Evolutionary conservation across 1,284 basidiomycete species (phyloP).

Genomic region (Ustanciosporium gigantosporum): DNA sequence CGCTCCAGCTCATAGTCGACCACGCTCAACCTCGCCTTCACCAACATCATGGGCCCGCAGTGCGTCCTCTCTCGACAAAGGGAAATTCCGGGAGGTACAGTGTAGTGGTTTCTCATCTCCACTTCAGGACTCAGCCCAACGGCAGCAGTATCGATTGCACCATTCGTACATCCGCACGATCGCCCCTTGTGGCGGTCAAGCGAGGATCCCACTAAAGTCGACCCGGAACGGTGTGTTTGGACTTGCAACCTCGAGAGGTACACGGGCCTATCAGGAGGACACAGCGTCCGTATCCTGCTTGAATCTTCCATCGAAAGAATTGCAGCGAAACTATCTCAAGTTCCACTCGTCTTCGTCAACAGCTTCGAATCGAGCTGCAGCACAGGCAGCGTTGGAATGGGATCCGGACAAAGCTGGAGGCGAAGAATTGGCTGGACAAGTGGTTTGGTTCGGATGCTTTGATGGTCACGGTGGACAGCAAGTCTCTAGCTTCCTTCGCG

Average conservation of each 20-base stretch:
- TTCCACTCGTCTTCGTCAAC: conserved; percentile 17
- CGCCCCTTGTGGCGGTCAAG: conserved; percentile 23
- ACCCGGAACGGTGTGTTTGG: conserved; percentile 41
- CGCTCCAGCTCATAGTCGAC: too few relatives aligned
- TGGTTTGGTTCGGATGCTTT: conserved; percentile 59
- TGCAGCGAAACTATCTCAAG: conserved; percentile 38
- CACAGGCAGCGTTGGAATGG: conserved; percentile 39
- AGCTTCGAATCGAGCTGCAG: conserved; percentile 14
- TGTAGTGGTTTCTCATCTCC: too few relatives aligned
- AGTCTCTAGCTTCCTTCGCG: conserved; percentile 47
- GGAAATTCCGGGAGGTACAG: too few relatives aligned
- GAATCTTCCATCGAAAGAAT: conserved; percentile 38
- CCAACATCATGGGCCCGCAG: too few relatives aligned
- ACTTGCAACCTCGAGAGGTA: conserved; percentile 44
- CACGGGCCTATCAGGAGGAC: conserved; percentile 55
- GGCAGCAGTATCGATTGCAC: conserved; percentile 13
- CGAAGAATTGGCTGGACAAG: conserved; percentile 51
- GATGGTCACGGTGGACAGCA: conserved; percentile 56
- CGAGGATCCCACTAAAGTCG: conserved; percentile 31
- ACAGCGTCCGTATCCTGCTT: conserved; percentile 53
- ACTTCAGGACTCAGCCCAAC: too few relatives aligned
- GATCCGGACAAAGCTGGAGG: conserved; percentile 43
- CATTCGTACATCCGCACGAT: conserved; percentile 33
- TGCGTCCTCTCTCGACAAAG: too few relatives aligned
- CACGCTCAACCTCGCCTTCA: too few relatives aligned